Evolutionary conservation across 768 basidiomycete genomes (phyloP), one percentile per base, ranked within the genome.

Genomic region (Xerocomellus amylosporus): DNA sequence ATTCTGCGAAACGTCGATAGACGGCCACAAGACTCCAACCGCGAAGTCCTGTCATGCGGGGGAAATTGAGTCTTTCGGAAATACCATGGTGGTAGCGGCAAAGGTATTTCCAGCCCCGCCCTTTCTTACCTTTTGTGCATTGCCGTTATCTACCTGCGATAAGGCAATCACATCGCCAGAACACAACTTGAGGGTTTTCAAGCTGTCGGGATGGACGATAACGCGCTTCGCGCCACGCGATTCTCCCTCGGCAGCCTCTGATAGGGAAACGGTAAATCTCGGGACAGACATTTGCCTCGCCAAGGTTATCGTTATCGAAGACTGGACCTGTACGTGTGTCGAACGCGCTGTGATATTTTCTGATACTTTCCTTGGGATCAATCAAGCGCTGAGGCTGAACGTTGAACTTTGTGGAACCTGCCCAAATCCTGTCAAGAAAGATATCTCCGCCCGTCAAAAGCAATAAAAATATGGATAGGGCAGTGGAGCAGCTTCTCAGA

Each of bases 21-120:
- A 87, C n/a, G 89, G 88, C 90, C 90, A 92, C 61, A 81, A 78
- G 43, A 84, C 72, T 6, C 90, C 90, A 49, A 90, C 74, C 13
- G 85, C 81, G 67, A 85, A 85, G 41, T 76, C 70, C 86, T 87
- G 64, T 58, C 58, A 61, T 43, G 46, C 20, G 40, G 36, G 58
- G 46, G 46, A 52, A 58, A 62, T 61, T 62, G 37, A 61, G 46
- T 51, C 58, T n/a, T 26, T 58, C 19, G 48, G 54, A 54, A 41
- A 51, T 37, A 52, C n/a, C 26, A 49, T 47, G 54, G 30, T 42
- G 39, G 47, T 41, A 44, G 51, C 31, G 43, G 33, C 26, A n/a
- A 51, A 48, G 15, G 46, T 40, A 53, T 41, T 55, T 47, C 46
- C 51, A 52, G 55, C 54, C 48, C 55, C 49, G 49, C 48, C n/a